Evolutionary conservation across 2,329 filamentous ascomycete genomes (phyloP), one percentile per base, ranked within the genome.

Genomic region (Trichoderma sp.): DNA sequence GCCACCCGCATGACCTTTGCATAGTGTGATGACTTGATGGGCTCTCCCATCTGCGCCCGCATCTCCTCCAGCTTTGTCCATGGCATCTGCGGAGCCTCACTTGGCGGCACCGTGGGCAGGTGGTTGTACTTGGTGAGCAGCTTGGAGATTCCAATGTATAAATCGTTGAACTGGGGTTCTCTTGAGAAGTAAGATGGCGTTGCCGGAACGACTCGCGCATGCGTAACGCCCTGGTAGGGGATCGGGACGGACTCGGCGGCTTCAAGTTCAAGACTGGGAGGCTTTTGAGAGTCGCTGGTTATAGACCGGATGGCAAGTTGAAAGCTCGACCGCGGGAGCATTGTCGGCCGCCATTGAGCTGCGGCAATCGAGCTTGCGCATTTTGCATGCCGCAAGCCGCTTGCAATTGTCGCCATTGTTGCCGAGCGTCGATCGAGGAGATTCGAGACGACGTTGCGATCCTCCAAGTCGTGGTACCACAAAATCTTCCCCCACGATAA

Each of bases 141-240:
- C 12, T 89, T 88, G 80, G 94, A 91, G 65, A 99, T 88, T 63
- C 88, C 86, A 78, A 98, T 89, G 79, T 93, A 91, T 81, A 94
- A 90, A 85, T 99, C 97, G 85, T 93, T 97, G 87, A 98, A 98
- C 73, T 89, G 88, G 2, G 95, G 93, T 77, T 93, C 93, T 71
- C 93, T 93, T 71, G 95, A 95, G 87, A 98, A 99, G 86, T 99
- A 99, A n/a, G 96, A 97, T 3, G 94, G 92, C 45, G 95, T 98
- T 31, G 89, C 89, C 24, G 97, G 97, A 45, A 98, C 87, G 27
- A 97, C 87, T 78, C 97, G 94, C 71, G 94, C 92, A 78, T 91
- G 89, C 31, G 80, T 78, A 33, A 85, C 78, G 60, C 81, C 81
- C 12, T 81, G 76, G n/a, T 84, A 82, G 1, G 84, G 82, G 0